phyloP scores from a whole-genome alignment of 148 eudicot species.

The Camellia japonica region DNA sequence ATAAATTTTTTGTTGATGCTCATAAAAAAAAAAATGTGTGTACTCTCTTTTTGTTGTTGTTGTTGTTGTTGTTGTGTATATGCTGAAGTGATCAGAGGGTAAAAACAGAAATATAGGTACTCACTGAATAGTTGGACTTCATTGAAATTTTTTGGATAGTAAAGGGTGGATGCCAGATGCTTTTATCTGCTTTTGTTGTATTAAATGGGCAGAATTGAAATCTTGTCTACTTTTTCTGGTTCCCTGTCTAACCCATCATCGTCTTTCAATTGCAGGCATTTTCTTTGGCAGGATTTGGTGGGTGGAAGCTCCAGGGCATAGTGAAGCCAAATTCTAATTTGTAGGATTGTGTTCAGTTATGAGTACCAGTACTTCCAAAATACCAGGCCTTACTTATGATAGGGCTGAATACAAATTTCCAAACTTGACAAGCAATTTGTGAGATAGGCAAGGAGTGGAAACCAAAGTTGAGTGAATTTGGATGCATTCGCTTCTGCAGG shows the following conservation, averaged over 20 bases:
- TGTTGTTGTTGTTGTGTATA: too few species aligned
- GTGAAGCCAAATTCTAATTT: constrained; percentile 45
- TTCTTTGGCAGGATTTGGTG: constrained; percentile 72
- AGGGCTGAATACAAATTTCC: background rate
- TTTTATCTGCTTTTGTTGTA: background rate
- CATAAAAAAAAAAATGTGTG: too few species aligned
- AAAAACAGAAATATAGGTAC: too few species aligned
- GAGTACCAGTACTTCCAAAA: constrained; percentile 1
- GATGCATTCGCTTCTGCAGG: background rate
- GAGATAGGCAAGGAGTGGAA: constrained; percentile 1
- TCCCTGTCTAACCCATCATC: background rate
- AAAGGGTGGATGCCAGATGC: too few species aligned
- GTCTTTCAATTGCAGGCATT: constrained; percentile 58
- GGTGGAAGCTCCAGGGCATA: constrained; percentile 72
- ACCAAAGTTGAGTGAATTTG: background rate
- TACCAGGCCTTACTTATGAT: background rate
- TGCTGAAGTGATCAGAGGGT: too few species aligned
- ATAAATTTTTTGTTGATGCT: too few species aligned
- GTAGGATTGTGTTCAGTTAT: constrained; percentile 9
- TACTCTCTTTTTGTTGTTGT: too few species aligned
- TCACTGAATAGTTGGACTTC: too few species aligned
- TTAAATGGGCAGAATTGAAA: background rate
- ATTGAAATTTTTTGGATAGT: too few species aligned
- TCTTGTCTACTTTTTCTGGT: background rate
- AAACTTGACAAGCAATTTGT: background rate